phyloP scores from a whole-genome alignment of 306 rosid species.

The Quercus glauca region DNA sequence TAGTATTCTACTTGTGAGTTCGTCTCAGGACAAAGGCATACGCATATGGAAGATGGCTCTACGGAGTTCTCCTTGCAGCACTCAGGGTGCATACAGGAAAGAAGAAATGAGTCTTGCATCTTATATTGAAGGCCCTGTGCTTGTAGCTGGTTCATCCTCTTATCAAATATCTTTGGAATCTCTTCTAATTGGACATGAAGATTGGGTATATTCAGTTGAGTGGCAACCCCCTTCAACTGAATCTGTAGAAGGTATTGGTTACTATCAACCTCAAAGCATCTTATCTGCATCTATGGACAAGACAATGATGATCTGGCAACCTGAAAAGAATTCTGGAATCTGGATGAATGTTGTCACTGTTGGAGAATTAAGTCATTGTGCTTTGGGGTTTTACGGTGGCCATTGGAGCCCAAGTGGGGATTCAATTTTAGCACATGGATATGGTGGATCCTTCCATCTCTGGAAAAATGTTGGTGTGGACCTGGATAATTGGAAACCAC shows the following conservation, averaged over 20 bases:
- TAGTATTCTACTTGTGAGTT: constrained; percentile 77
- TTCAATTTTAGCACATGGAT: constrained; percentile 92
- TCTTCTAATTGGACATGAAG: constrained; percentile 93
- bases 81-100: constrained; percentile 36
- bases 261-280: constrained; percentile 77
- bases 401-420: constrained; percentile 88
- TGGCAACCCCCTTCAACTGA: constrained; percentile 81
- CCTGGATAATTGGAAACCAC: constrained; percentile 75
- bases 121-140: constrained; percentile 87
- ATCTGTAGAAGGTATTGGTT: constrained; percentile 40
- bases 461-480: constrained; percentile 76
- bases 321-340: constrained; percentile 84
- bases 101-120: constrained; percentile 70
- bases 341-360: constrained; percentile 99
- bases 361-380: constrained; percentile 95
- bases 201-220: constrained; percentile 93
- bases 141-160: constrained; percentile 63
- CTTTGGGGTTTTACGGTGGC: constrained; percentile 95
- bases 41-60: constrained; percentile 81
- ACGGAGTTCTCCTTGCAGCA: constrained; percentile 32
- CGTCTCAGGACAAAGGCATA: constrained; percentile 91
- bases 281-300: constrained; percentile 99
- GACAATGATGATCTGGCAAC: constrained; percentile 99
- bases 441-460: constrained; percentile 97
- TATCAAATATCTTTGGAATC: constrained; percentile 91